Evolutionary conservation across 441 rosid species (phyloP).

Genomic region (Euphorbia schlechtendalii): DNA sequence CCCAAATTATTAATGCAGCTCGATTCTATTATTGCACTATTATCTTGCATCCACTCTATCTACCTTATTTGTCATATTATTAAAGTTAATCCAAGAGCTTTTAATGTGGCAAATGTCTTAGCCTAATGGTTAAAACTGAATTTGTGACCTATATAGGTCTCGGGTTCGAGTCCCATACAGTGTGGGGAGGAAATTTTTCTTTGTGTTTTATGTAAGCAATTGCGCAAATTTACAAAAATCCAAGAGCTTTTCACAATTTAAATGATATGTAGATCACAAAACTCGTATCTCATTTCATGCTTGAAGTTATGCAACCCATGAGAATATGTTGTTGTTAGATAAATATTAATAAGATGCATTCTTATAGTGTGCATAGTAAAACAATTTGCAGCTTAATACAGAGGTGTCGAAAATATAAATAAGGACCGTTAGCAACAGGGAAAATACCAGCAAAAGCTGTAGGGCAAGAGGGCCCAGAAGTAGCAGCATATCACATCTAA

Average conservation of each 20-base stretch:
- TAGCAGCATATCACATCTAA: conserved; percentile 81
- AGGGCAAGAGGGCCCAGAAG: conserved; percentile 78
- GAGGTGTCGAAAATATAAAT: not conserved
- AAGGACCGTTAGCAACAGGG: conserved; percentile 12
- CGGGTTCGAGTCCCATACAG: too few relatives aligned
- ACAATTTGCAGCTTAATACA: not conserved
- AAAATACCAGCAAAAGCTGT: conserved; percentile 72
- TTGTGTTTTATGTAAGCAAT: too few relatives aligned
- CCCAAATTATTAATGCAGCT: not conserved
- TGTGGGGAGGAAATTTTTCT: too few relatives aligned
- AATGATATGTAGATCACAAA: not conserved
- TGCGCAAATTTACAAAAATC: too few relatives aligned
- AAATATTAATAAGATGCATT: not conserved
- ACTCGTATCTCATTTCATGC: too few relatives aligned
- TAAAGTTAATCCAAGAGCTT: not conserved
- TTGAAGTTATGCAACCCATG: too few relatives aligned
- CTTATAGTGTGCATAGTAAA: not conserved
- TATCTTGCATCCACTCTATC: not conserved
- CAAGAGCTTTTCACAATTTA: not conserved
- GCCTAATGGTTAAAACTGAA: too few relatives aligned
- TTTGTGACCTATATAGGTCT: too few relatives aligned
- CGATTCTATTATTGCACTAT: not conserved
- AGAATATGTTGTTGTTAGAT: too few relatives aligned
- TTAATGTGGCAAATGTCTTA: too few relatives aligned
- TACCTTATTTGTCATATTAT: not conserved